Evolutionary conservation across 1,284 basidiomycete species (phyloP).

Genomic region (Thecaphora thlaspeos): DNA sequence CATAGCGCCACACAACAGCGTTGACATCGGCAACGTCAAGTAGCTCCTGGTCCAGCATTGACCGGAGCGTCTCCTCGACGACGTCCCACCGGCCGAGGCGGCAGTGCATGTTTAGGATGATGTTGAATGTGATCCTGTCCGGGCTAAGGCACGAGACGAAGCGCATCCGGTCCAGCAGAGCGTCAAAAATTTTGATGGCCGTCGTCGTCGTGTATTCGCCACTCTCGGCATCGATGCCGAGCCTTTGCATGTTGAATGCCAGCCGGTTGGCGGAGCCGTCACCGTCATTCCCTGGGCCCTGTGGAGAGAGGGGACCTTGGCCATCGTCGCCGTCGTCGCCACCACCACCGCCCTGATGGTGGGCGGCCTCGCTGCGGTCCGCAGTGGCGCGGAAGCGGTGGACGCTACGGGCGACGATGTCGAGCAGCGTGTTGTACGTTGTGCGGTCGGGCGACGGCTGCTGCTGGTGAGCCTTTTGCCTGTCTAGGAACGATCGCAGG

Average conservation of each 20-base stretch:
- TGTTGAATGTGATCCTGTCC: conserved; percentile 25
- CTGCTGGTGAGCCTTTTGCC: background rate
- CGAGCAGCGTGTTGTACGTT: conserved; percentile 31
- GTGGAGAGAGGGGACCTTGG: too few species aligned
- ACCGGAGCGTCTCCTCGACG: conserved; percentile 7
- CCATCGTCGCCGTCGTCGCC: background rate
- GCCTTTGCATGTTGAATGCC: conserved; percentile 15
- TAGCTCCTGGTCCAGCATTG: conserved; percentile 3
- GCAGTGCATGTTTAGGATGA: conserved; percentile 36
- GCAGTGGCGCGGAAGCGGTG: background rate
- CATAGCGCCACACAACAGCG: conserved; percentile 14
- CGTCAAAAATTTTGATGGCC: conserved; percentile 26
- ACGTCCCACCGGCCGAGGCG: conserved; percentile 16
- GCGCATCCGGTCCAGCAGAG: conserved; percentile 31
- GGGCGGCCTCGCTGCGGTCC: background rate
- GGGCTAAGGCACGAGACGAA: conserved; percentile 17
- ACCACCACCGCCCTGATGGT: background rate
- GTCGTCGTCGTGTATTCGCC: conserved; percentile 8
- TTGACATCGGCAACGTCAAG: conserved; percentile 23
- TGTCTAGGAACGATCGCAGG: background rate
- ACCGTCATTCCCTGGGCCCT: too few species aligned
- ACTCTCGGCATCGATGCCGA: conserved; percentile 14
- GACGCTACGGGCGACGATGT: conserved; percentile 21
- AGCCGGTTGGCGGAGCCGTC: background rate
- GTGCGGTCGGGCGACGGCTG: conserved; percentile 19